Evolutionary conservation across 768 basidiomycete genomes (phyloP).

Genomic region (Phanerochaete sordida): DNA sequence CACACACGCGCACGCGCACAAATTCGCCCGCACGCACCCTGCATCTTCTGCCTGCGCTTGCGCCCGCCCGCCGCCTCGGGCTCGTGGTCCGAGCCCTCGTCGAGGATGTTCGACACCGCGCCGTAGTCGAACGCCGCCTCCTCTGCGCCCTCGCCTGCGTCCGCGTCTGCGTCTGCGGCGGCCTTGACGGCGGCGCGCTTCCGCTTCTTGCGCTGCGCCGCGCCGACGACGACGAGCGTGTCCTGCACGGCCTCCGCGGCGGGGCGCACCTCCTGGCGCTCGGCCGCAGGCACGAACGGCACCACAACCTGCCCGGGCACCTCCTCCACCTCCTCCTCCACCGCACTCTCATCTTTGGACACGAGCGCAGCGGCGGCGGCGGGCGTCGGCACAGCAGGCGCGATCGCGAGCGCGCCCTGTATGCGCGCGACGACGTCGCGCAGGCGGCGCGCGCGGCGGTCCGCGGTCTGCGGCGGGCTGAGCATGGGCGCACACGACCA

Average conservation of each 20-base stretch:
- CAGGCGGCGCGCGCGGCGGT: slow-evolving; percentile 32
- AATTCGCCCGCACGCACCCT: slow-evolving; percentile 21
- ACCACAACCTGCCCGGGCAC: slow-evolving; percentile 60
- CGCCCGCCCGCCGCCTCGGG: slow-evolving; percentile 19
- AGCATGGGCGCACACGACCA: neutral
- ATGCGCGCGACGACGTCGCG: slow-evolving; percentile 59
- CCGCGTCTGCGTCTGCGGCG: slow-evolving; percentile 10
- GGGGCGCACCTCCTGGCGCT: slow-evolving; percentile 38
- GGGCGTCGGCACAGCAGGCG: slow-evolving; percentile 42
- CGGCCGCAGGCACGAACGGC: slow-evolving; percentile 69
- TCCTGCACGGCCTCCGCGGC: slow-evolving; percentile 42
- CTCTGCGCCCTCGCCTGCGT: slow-evolving; percentile 16
- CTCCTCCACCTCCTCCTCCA: slow-evolving; percentile 13
- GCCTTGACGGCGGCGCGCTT: slow-evolving; percentile 45
- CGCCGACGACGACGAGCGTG: slow-evolving; percentile 68
- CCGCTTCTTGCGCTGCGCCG: slow-evolving; percentile 58
- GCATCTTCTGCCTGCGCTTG: slow-evolving; percentile 49
- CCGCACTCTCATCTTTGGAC: slow-evolving; percentile 10
- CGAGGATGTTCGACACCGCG: slow-evolving; percentile 39
- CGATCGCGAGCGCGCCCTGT: slow-evolving; percentile 59
- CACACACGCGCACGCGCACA: neutral
- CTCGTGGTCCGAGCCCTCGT: slow-evolving; percentile 30
- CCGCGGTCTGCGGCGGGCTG: slow-evolving; percentile 6
- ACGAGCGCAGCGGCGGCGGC: neutral
- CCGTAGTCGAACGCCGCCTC: slow-evolving; percentile 35